Percentiles rank a stretch among this genome's conserved stretches.
Conservation (phyloP, 371 early-diverging fungal species). For the Mortierella sp. region DNA sequence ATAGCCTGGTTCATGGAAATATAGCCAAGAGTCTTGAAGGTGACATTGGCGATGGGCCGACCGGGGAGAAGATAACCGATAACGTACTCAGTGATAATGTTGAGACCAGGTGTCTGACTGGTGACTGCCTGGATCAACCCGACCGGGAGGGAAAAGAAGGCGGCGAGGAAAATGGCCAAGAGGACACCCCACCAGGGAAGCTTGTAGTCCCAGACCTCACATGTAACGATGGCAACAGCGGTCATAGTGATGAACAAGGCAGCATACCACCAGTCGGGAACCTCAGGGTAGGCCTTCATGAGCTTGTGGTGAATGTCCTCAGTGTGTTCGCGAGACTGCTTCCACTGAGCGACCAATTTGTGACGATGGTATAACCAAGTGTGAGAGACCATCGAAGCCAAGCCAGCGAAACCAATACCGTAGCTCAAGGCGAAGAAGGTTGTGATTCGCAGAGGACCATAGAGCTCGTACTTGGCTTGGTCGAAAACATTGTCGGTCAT, state of each 20-base stretch:
- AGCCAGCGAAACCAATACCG: conserved; percentile 58
- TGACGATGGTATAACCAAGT: conserved; percentile 61
- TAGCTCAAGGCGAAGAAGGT: conserved; percentile 65
- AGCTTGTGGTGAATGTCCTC: conserved; percentile 32
- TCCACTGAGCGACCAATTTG: conserved; percentile 49
- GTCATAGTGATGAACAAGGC: conserved; percentile 65
- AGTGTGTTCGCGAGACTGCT: conserved; percentile 11
- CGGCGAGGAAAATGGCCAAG: conserved; percentile 68
- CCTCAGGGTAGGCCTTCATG: conserved; percentile 63
- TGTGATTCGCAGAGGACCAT: conserved; percentile 61
- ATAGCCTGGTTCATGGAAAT: conserved; percentile 61
- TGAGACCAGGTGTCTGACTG: conserved; percentile 75
- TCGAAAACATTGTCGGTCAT: conserved; percentile 57
- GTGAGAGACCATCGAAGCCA: conserved; percentile 62
- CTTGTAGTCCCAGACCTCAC: conserved; percentile 64
- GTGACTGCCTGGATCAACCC: conserved; percentile 79
- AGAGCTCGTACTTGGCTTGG: conserved; percentile 49
- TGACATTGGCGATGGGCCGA: conserved; percentile 51
- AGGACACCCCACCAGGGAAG: conserved; percentile 77
- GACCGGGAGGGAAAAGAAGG: conserved; percentile 78
- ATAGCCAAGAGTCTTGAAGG: conserved; percentile 66
- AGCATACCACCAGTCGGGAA: conserved; percentile 82
- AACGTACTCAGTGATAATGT: conserved; percentile 74
- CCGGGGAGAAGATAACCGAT: conserved; percentile 69
- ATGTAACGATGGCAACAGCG: conserved; percentile 53